Conservation (phyloP, 257 asterid genomes). For the Buddleja alternifolia region DNA sequence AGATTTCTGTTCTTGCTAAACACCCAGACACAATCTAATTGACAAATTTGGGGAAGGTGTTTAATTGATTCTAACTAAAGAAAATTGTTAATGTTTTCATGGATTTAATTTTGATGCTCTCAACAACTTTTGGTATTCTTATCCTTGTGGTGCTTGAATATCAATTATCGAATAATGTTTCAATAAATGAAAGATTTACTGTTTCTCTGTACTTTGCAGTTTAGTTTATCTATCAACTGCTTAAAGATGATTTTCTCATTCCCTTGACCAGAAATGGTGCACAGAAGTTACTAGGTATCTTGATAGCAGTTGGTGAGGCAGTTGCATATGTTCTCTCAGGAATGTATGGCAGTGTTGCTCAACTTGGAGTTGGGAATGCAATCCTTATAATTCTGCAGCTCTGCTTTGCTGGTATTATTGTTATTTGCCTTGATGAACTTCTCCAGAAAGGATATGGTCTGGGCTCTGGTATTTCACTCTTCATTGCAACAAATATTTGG, state of each 20-base stretch:
- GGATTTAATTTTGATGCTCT: neutral
- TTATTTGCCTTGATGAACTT: conserved; percentile 44
- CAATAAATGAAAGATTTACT: neutral
- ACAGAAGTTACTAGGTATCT: conserved; percentile 42
- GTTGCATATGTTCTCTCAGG: conserved; percentile 47
- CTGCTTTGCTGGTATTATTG: conserved; percentile 43
- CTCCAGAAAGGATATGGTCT: conserved; percentile 47
- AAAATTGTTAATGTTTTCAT: neutral
- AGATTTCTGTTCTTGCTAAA: neutral
- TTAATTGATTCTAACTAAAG: neutral
- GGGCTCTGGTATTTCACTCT: conserved; percentile 45
- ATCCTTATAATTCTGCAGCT: conserved; percentile 42
- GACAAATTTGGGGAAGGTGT: neutral
- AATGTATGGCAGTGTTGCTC: conserved; percentile 43
- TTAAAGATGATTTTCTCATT: neutral
- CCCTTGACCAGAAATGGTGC: conserved; percentile 36
- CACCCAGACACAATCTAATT: neutral
- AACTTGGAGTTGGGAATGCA: conserved; percentile 48
- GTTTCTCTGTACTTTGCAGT: neutral
- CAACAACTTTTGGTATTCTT: neutral
- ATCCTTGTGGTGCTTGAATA: neutral
- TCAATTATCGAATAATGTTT: neutral
- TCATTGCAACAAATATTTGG: conserved; percentile 46
- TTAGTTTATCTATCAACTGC: neutral
- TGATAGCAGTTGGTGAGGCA: conserved; percentile 47